A percentile compares a stretch with the other conserved stretches of the same genome.
These are phyloP conservation scores for Helotiales sp. DNA, from an alignment of 2,329 filamentous ascomycete species.

Conservation along the genomic window DNA sequence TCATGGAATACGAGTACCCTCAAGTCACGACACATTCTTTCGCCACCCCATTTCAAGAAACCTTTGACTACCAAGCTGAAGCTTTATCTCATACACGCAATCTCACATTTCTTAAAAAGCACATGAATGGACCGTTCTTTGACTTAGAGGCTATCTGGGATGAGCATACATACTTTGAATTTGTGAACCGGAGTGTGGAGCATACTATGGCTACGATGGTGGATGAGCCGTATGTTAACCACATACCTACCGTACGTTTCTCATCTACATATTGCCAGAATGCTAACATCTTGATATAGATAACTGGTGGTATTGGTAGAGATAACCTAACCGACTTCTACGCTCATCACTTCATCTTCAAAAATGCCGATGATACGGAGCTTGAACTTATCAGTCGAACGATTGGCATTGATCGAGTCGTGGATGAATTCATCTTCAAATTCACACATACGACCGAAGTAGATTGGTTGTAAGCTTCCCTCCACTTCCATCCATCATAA, in stretches of 20 bases:
- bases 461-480: slow-evolving; percentile 64
- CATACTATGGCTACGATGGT: slow-evolving; percentile 82
- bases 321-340: slow-evolving; percentile 66
- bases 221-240: slow-evolving; percentile 76
- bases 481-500: background rate
- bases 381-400: slow-evolving; percentile 72
- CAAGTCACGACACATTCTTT: slow-evolving; percentile 6
- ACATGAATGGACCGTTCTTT: slow-evolving; percentile 65
- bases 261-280: slow-evolving; percentile 23
- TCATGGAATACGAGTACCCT: background rate
- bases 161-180: slow-evolving; percentile 73
- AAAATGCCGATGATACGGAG: slow-evolving; percentile 64
- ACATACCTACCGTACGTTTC: slow-evolving; percentile 62
- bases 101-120: slow-evolving; percentile 63
- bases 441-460: slow-evolving; percentile 49
- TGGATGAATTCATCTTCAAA: background rate
- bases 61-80: slow-evolving; percentile 43
- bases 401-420: slow-evolving; percentile 45
- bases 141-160: slow-evolving; percentile 80
- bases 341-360: slow-evolving; percentile 69
- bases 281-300: slow-evolving; percentile 3
- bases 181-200: slow-evolving; percentile 65
- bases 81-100: slow-evolving; percentile 60
- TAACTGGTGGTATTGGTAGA: slow-evolving; percentile 66
- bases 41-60: slow-evolving; percentile 7